Evolutionary conservation across 129 eudicot genomes (phyloP).

Genomic region (Chrysanthemum lavandulifolium): DNA sequence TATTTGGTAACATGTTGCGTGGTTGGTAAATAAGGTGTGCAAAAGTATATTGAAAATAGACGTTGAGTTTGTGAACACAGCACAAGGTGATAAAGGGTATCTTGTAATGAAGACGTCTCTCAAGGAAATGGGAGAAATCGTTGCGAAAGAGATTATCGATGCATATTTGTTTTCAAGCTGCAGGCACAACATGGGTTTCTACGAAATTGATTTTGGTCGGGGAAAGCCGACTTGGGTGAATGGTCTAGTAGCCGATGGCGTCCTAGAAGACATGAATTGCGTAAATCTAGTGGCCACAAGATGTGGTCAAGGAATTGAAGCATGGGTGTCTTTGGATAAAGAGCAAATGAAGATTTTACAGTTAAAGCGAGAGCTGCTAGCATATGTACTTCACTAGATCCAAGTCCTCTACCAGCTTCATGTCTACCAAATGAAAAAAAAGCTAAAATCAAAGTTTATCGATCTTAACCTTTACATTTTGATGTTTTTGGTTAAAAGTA

Average conservation of each 20-base stretch:
- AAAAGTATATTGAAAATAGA: constrained; percentile 10
- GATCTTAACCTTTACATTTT: too few species aligned
- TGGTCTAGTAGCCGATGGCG: constrained; percentile 17
- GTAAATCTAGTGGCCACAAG: constrained; percentile 27
- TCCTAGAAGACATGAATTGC: constrained; percentile 16
- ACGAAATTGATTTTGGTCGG: constrained; percentile 63
- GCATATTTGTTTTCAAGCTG: constrained; percentile 48
- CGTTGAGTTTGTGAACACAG: constrained; percentile 3
- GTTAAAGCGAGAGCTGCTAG: constrained; percentile 16
- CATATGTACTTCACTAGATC: constrained; percentile 6
- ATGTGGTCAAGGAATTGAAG: constrained; percentile 41
- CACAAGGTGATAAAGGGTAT: constrained; percentile 20
- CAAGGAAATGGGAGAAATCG: constrained; percentile 10
- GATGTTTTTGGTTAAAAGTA: too few species aligned
- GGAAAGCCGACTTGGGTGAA: constrained; percentile 45
- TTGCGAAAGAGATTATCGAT: constrained; percentile 25
- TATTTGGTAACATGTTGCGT: constrained; percentile 18
- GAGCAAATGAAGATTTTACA: constrained; percentile 22
- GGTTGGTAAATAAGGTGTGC: constrained; percentile 7
- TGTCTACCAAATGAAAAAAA: too few species aligned
- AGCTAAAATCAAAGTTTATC: too few species aligned
- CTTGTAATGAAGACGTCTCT: not conserved
- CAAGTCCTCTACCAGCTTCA: constrained; percentile 12
- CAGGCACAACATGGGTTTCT: constrained; percentile 48
- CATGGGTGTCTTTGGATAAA: constrained; percentile 33